A percentile compares a stretch with the other conserved stretches of the same genome.
These are phyloP conservation scores for Wickerhamomyces tratensis DNA, from an alignment of 805 yeast species.

Conservation along the genomic window DNA sequence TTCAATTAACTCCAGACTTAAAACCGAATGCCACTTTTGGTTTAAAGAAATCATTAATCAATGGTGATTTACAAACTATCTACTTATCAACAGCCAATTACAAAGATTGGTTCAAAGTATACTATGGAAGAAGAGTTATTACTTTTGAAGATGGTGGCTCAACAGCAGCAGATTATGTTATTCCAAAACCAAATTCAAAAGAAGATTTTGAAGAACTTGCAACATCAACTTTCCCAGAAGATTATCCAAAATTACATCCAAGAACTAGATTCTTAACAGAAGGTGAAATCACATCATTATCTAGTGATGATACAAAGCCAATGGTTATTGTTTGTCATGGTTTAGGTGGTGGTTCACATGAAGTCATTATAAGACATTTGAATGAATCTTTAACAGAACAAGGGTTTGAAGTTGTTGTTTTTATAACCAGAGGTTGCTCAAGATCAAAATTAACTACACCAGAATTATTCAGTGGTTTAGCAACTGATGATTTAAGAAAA, in stretches of 20 bases:
- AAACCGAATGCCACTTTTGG: constrained; percentile 37
- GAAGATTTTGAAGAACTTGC: constrained; percentile 22
- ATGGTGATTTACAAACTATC: constrained; percentile 73
- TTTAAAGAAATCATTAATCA: constrained; percentile 54
- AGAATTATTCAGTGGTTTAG: constrained; percentile 53
- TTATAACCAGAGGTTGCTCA: constrained; percentile 72
- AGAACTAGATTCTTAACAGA: constrained; percentile 53
- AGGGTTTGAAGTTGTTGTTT: constrained; percentile 47
- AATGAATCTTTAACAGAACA: constrained; percentile 31
- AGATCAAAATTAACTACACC: constrained; percentile 65
- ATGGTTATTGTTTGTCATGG: constrained; percentile 61
- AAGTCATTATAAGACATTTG: constrained; percentile 56
- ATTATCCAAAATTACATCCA: constrained; percentile 55
- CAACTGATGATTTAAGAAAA: constrained; percentile 61
- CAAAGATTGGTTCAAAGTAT: constrained; percentile 42
- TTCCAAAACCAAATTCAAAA: constrained; percentile 25
- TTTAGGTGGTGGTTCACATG: constrained; percentile 73
- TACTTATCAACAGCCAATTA: constrained; percentile 49
- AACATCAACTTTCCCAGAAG: constrained; percentile 35
- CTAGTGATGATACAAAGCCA: constrained; percentile 33
- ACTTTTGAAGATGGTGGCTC: constrained; percentile 57
- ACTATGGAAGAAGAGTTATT: constrained; percentile 66
- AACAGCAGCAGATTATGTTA: constrained; percentile 66
- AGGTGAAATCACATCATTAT: constrained; percentile 27
- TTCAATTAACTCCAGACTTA: constrained; percentile 32